These are phyloP conservation scores for Hyaloscypha finlandica DNA, from an alignment of 495 filamentous ascomycete genomes.

Conservation along the genomic window DNA sequence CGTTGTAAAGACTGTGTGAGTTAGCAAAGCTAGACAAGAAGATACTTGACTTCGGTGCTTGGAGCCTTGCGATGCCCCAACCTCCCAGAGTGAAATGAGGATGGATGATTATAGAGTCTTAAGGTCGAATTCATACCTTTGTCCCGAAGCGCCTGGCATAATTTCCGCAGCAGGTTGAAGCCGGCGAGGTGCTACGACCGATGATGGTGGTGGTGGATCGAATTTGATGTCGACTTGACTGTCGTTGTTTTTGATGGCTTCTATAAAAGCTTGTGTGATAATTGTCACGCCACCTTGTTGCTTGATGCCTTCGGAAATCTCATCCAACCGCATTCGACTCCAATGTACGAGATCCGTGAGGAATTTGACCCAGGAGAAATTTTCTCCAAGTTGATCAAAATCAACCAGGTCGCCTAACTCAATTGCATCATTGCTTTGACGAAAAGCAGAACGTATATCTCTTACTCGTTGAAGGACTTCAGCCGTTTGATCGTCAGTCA, in stretches of 20 bases:
- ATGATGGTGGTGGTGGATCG: slow-evolving; percentile 7
- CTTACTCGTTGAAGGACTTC: slow-evolving; percentile 30
- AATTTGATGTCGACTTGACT: slow-evolving; percentile 21
- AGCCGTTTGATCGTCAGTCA: slow-evolving; percentile 12
- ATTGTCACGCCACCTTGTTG: slow-evolving; percentile 32
- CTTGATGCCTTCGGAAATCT: slow-evolving; percentile 29
- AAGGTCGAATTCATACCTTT: slow-evolving; percentile 13
- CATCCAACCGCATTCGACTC: slow-evolving; percentile 31
- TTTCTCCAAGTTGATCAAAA: slow-evolving; percentile 35
- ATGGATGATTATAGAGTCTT: background rate
- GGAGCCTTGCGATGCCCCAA: background rate
- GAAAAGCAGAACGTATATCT: slow-evolving; percentile 33
- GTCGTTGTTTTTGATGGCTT: slow-evolving; percentile 18
- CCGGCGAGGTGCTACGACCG: background rate
- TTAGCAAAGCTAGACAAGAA: background rate
- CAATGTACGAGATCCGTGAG: slow-evolving; percentile 27
- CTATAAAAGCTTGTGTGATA: slow-evolving; percentile 27
- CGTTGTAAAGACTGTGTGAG: background rate
- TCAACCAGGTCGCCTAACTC: slow-evolving; percentile 32
- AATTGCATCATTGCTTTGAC: slow-evolving; percentile 19
- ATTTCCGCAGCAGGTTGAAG: slow-evolving; percentile 14
- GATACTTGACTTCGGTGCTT: background rate
- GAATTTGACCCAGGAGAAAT: slow-evolving; percentile 38
- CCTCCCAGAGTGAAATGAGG: no score
- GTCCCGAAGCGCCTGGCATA: slow-evolving; percentile 3